A percentile compares a stretch with the other conserved stretches of the same genome.
Conservation (phyloP, 768 basidiomycete species). For the Pisolithus tinctorius region DNA sequence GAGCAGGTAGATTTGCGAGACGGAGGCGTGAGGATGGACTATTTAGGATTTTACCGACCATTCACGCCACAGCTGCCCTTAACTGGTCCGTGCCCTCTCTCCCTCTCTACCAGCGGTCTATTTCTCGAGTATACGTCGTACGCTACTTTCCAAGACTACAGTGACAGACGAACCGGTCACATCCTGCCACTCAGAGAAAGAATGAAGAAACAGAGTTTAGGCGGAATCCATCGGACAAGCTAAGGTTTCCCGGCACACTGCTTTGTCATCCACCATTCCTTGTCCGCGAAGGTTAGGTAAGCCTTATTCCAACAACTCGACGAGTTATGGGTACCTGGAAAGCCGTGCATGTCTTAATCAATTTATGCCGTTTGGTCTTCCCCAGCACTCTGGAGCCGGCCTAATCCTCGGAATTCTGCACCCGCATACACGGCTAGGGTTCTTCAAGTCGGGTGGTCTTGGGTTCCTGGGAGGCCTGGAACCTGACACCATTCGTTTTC, state of each 20-base stretch:
- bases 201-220: constrained; percentile 6
- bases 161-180: not conserved
- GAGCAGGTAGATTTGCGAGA: constrained; percentile 56
- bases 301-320: not conserved
- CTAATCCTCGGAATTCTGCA: no score
- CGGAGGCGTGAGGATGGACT: constrained; percentile 39
- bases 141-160: not conserved
- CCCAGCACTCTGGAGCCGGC: not conserved
- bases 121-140: not conserved
- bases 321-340: no score
- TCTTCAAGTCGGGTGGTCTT: no score
- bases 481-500: no score
- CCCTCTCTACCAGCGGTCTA: not conserved
- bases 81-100: constrained; percentile 23
- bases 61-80: constrained; percentile 28
- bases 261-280: constrained; percentile 24
- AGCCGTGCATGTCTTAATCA: not conserved
- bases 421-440: no score
- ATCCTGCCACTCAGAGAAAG: not conserved
- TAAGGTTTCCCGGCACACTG: constrained; percentile 23
- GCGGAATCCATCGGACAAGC: not conserved
- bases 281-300: constrained; percentile 21
- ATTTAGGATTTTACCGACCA: constrained; percentile 22
- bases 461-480: no score
- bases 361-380: not conserved